Evolutionary conservation across 164 flowering plant species (phyloP).

Genomic region (Hamamelis virginiana): DNA sequence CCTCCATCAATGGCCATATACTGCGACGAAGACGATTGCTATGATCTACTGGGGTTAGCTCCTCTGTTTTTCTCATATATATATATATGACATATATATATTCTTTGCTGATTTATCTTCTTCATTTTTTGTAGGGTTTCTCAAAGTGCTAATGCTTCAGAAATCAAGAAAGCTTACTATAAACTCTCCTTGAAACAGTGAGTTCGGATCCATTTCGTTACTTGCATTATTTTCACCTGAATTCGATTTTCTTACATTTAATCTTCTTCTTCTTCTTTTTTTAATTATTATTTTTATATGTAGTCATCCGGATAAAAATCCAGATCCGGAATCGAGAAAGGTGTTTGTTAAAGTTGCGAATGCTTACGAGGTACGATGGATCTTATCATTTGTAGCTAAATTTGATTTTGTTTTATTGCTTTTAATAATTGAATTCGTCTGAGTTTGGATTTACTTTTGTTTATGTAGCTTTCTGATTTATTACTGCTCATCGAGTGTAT

Average conservation of each 20-base stretch:
- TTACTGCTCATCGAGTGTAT: background rate
- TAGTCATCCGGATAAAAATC: constrained; percentile 94
- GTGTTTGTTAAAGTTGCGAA: constrained; percentile 80
- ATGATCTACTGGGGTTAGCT: constrained; percentile 84
- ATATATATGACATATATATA: background rate
- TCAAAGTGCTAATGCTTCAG: constrained; percentile 84
- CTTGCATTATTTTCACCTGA: background rate
- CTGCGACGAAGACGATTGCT: constrained; percentile 96
- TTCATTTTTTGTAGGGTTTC: constrained; percentile 52
- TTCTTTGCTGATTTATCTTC: background rate
- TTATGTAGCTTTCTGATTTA: background rate
- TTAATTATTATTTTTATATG: background rate
- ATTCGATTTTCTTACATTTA: background rate
- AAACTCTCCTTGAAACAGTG: constrained; percentile 91
- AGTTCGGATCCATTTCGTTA: constrained; percentile 18
- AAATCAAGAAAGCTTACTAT: constrained; percentile 92
- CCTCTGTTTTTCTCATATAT: background rate
- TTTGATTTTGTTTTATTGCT: no score
- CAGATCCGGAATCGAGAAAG: constrained; percentile 90
- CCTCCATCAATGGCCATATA: constrained; percentile 67
- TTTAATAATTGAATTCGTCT: no score
- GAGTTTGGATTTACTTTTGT: no score
- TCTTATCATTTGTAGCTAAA: no score
- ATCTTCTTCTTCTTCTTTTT: no score
- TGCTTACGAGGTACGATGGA: constrained; percentile 80